Evolutionary conservation across 495 filamentous ascomycete genomes (phyloP), one percentile per base, ranked within the genome.

Genomic region (Xylaria intraflava): DNA sequence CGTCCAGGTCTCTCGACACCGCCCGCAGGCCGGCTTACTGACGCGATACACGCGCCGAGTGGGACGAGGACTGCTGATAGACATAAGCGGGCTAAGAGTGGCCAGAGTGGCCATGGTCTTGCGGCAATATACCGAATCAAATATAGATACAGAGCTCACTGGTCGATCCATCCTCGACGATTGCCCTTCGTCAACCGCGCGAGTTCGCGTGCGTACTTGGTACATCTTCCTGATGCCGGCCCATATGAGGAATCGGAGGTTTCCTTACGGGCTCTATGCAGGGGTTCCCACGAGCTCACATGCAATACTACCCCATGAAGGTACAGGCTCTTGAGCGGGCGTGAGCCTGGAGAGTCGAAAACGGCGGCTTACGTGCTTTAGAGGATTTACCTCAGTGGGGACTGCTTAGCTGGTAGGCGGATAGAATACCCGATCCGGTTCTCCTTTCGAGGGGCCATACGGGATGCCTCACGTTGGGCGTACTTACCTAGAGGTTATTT

Each of bases 241-340:
- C 46, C 22, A 49, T 26, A 19, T 19, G 33, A 39, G 31, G 26
- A 39, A 22, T 39, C 31, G 29, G 20, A 41, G 23, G 6, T 8
- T 42, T 31, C 27, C 38, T 23, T 42, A 12, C 40, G 22, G 41
- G 49, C 50, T 53, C 30, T 31, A 45, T 31, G 50, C 50, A 53
- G 50, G 50, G 41, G 41, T 53, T 53, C 27, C 50, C 50, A 51
- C 8, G 11, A 51, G 49, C 49, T 35, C 49, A 17, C 27, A 29
- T 45, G n/a, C 41, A 31, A 46, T 53, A 31, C 31, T 33, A 42
- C 38, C 17, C 14, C 23, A 20, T 46, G 41, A 46, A 46, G 41
- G 40, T 42, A n/a, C 19, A 22, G 24, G 20, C n/a, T 39, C 33
- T 49, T 4, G 6, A 19, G 27, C 7, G 39, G n/a, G 29, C 16